Conservation (phyloP, 2,329 filamentous ascomycete genomes). For the Amphichorda felina region DNA sequence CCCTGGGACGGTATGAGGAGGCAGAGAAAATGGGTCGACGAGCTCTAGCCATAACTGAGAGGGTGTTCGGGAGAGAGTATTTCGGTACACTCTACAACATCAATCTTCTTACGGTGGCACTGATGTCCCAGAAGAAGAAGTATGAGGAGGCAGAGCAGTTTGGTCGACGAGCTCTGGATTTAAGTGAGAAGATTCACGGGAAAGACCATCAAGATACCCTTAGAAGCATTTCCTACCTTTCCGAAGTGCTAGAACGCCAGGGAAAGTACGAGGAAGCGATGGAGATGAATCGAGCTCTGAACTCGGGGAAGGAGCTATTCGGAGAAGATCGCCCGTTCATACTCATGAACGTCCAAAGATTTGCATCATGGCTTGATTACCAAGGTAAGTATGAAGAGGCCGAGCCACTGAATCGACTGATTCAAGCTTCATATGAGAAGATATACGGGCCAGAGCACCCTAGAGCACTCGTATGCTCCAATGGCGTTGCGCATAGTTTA, state of each 20-base stretch:
- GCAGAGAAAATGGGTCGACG: too few species aligned
- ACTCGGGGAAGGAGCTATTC: too few species aligned
- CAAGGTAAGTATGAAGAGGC: too few species aligned
- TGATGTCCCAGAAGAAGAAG: not conserved
- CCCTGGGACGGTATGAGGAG: too few species aligned
- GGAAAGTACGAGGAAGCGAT: not conserved
- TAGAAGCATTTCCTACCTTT: not conserved
- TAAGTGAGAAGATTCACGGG: not conserved
- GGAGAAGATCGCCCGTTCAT: not conserved
- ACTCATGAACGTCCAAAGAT: conserved; percentile 1
- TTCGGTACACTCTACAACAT: not conserved
- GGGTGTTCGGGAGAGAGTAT: not conserved
- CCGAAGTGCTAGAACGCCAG: not conserved
- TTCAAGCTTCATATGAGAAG: too few species aligned
- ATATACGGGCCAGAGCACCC: too few species aligned
- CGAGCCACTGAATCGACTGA: too few species aligned
- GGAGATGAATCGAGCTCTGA: too few species aligned
- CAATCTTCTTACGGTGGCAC: not conserved
- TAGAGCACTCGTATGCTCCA: too few species aligned
- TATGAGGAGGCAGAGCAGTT: not conserved
- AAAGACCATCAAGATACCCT: not conserved
- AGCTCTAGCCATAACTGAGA: too few species aligned
- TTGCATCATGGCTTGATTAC: too few species aligned
- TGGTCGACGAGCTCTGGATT: not conserved
- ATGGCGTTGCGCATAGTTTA: too few species aligned